A percentile compares a stretch with the other conserved stretches of the same genome.
Evolutionary conservation across 2,329 filamentous ascomycete genomes (phyloP).

Genomic region (Aspergillus chevalieri): DNA sequence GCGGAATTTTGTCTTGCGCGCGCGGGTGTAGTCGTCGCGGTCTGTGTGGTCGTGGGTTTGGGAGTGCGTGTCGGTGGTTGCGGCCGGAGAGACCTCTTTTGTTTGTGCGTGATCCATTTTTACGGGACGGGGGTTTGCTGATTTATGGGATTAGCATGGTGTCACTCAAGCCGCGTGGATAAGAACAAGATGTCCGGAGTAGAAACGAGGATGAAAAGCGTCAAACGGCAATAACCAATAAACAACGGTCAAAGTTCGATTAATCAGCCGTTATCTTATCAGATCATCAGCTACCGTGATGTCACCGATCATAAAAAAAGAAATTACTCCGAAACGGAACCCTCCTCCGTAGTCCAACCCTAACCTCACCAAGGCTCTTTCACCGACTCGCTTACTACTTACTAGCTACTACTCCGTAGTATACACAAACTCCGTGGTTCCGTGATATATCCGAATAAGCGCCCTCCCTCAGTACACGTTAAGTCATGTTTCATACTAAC

Average conservation of each 20-base stretch:
- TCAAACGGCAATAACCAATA: too few species aligned
- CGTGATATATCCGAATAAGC: too few species aligned
- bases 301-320: constrained; percentile 5
- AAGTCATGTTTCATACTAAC: not conserved
- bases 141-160: not conserved
- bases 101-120: not conserved
- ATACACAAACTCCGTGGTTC: too few species aligned
- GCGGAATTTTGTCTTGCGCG: constrained; percentile 24
- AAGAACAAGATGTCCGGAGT: not conserved
- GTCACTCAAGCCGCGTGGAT: not conserved
- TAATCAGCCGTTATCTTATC: constrained; percentile 13
- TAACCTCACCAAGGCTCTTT: too few species aligned
- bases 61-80: not conserved
- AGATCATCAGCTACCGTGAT: constrained; percentile 11
- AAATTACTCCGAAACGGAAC: too few species aligned
- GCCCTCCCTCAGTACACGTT: too few species aligned
- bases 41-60: too few species aligned
- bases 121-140: not conserved
- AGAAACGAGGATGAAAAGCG: not conserved
- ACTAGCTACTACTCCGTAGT: too few species aligned
- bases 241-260: not conserved
- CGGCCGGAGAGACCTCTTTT: not conserved
- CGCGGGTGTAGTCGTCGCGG: constrained; percentile 9
- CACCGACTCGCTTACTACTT: too few species aligned
- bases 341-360: too few species aligned